Evolutionary conservation across 352 stramenopile species (phyloP), one percentile per base, ranked within the genome.

Genomic region (Pythium sp.): DNA sequence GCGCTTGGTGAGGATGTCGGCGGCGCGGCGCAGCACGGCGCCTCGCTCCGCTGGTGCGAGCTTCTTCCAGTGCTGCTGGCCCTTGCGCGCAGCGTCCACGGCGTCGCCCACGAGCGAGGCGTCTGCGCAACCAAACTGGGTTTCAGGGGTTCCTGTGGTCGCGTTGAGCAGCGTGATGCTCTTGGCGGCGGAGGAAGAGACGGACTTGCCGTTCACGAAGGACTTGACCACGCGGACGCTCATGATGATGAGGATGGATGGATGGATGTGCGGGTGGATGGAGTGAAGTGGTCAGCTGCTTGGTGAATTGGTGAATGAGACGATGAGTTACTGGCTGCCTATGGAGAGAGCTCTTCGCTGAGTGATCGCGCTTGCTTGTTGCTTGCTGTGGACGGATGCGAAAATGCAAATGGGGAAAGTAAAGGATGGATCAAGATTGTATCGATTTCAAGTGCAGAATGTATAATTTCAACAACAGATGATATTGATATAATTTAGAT

Each of bases 181-280:
- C 53, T 71, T 58, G 8, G 70, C 53, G 1, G 59, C 61, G 24
- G 63, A 14, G 5, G 75, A 58, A 0, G 67, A 58, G 41, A 87
- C 80, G 67, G 77, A 87, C 62, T 82, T 84, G 74, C 86, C 86
- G 64, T 91, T 81, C 65, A 94, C 74, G 77, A 92, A 90, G n/a
- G 81, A 89, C 68, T 87, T 78, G 61, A 91, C 65, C n/a, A 59
- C 26, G 34, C 65, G 58, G 28, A 60, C 41, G 28, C 49, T 53
- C 55, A 69, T 60, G 68, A 14, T n/a, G 24, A 24, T 41, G 28
- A 5, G 15, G 28, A 34, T 46, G 24, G 55, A n/a, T 18, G 8
- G 30, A n/a, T 26, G 30, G 30, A 26, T n/a, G 20, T 18, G 7
- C 28, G 28, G 15, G 22, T 20, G 55, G 1, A 20, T 5, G 30